Conservation (phyloP, 257 asterid genomes). For the Fraxinus pennsylvanica region DNA sequence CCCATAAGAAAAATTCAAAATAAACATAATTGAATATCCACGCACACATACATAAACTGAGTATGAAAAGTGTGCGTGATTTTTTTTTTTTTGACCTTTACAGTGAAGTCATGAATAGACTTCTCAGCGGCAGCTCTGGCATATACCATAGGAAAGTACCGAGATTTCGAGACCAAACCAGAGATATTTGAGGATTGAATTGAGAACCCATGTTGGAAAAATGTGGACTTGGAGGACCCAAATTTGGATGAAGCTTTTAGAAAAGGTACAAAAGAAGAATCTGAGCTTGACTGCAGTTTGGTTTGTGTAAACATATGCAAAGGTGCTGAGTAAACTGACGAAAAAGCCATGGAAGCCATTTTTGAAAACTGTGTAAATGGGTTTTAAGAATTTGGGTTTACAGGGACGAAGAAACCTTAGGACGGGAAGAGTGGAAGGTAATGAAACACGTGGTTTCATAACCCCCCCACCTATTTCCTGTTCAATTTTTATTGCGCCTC, state of each 20-base stretch:
- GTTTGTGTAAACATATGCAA: conserved; percentile 25
- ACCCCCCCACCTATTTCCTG: no score
- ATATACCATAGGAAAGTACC: conserved; percentile 42
- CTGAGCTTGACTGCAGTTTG: conserved; percentile 38
- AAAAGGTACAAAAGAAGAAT: conserved; percentile 36
- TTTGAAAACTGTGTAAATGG: background rate
- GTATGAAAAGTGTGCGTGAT: background rate
- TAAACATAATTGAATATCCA: background rate
- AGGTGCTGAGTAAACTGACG: conserved; percentile 11
- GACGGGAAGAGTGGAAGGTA: no score
- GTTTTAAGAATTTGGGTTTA: background rate
- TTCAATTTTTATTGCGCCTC: no score
- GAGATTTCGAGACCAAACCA: conserved; percentile 49
- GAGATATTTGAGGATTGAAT: conserved; percentile 38
- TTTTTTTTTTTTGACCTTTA: conserved; percentile 55
- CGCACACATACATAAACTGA: background rate
- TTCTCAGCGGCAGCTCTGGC: conserved; percentile 90
- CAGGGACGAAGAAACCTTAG: no score
- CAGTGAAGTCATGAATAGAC: conserved; percentile 72
- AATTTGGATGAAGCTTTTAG: conserved; percentile 35
- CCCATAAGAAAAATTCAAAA: no score
- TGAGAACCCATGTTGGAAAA: conserved; percentile 57
- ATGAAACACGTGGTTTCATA: no score
- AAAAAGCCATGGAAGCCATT: conserved; percentile 55
- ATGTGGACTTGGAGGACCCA: conserved; percentile 54